Evolutionary conservation across 2,329 filamentous ascomycete species (phyloP).

Genomic region (Chalaropsis ovoidea): DNA sequence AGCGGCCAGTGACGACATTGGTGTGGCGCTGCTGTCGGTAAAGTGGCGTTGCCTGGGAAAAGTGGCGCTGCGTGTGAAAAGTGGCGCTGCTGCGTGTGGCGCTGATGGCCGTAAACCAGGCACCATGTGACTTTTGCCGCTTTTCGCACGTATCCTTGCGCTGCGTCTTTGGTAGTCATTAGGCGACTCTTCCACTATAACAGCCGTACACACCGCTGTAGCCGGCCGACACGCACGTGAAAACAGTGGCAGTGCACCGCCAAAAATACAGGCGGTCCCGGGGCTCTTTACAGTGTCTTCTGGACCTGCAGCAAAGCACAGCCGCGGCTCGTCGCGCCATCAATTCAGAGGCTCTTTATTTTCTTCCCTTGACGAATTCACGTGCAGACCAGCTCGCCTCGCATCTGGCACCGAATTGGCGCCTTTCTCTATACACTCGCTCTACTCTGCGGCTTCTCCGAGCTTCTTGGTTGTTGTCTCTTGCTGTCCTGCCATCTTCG

Average conservation of each 20-base stretch:
- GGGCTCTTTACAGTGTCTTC: neutral
- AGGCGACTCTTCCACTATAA: too few relatives aligned
- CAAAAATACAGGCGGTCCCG: too few relatives aligned
- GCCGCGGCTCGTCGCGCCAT: neutral
- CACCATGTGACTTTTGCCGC: neutral
- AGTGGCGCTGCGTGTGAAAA: too few relatives aligned
- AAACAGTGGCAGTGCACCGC: neutral
- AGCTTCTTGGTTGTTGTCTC: too few relatives aligned
- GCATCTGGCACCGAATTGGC: neutral
- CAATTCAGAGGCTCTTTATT: slow-evolving; percentile 6
- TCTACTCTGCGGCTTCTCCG: too few relatives aligned
- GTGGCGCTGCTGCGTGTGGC: neutral
- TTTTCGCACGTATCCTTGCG: too few relatives aligned
- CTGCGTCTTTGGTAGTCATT: too few relatives aligned
- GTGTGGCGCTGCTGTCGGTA: neutral
- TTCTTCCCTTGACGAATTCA: slow-evolving; percentile 4
- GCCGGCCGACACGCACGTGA: neutral
- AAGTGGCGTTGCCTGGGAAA: too few relatives aligned
- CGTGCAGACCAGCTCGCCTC: slow-evolving; percentile 3
- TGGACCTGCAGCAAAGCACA: neutral
- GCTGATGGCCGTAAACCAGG: too few relatives aligned
- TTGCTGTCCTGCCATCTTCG: too few relatives aligned
- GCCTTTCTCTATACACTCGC: neutral
- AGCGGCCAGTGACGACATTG: slow-evolving; percentile 14
- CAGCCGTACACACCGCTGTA: too few relatives aligned